Conservation (phyloP, 208 protist species). For the Wallacemonas rigidus region DNA sequence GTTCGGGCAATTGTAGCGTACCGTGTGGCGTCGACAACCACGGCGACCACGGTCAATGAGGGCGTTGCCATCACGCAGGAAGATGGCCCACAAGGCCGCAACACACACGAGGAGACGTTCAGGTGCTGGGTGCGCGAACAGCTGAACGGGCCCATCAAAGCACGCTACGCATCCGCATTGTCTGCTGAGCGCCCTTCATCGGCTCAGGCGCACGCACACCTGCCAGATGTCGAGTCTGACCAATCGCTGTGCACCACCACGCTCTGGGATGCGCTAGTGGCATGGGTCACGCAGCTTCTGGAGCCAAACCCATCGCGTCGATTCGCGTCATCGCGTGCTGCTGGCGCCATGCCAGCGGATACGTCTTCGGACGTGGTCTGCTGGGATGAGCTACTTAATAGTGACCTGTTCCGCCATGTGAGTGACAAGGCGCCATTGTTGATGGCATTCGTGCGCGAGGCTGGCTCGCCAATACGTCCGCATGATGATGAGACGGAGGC, state of each 20-base stretch:
- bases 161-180: too few species aligned
- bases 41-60: too few species aligned
- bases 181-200: too few species aligned
- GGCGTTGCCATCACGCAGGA: too few species aligned
- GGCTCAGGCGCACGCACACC: too few species aligned
- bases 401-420: not conserved
- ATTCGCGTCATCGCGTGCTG: not conserved
- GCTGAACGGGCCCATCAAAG: too few species aligned
- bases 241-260: not conserved
- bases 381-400: not conserved
- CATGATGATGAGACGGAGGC: not conserved
- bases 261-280: constrained; percentile 21
- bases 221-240: too few species aligned
- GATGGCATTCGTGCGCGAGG: not conserved
- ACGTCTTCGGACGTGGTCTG: not conserved
- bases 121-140: too few species aligned
- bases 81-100: too few species aligned
- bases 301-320: constrained; percentile 21
- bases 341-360: not conserved
- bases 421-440: not conserved
- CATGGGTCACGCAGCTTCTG: constrained; percentile 21
- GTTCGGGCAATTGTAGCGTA: not conserved
- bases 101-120: too few species aligned
- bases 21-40: too few species aligned
- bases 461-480: not conserved